Base-by-base conservation (phyloP, 2,329 filamentous ascomycete species). In the Botrytis fabae region DNA sequence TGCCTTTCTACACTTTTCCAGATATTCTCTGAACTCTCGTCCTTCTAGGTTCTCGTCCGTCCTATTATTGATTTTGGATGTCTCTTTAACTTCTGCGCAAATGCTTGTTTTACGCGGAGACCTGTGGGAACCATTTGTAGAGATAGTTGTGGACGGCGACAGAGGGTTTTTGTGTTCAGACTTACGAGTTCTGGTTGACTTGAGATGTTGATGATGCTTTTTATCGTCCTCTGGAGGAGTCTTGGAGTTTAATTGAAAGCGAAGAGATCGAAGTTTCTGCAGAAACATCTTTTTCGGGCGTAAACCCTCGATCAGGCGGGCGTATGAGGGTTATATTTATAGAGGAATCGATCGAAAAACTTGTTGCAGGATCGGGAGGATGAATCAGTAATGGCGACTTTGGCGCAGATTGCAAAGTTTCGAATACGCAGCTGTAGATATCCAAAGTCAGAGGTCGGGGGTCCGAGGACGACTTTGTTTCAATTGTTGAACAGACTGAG, bases 221-320 rank as follows among this genome's bases (percentile, higher is more conserved):
- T 42, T 40, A 22, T 48, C 60, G n/a, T 40, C n/a, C 44, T 44
- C 38, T 28, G 35, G 10, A 51, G 28, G 28, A 18, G 35, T 54
- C 61, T 70, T 73, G 35, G 44, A 16, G 35, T 69, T 62, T 35
- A 10, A 46, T 20, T n/a, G 28, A 38, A 40, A 46, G 54, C 57
- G 63, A 69, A 73, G n/a, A 22, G 65, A 70, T 51, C 57, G 65
- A 35, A 73, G 66, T 28, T 73, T 73, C 35, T 62, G 44, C 20
- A 73, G 35, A 28, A 73, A 54, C 57, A 60, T 70, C 42, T n/a
- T 71, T 14, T 5, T n/a, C 6, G 20, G 32, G 16, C 10, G 32
- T 42, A 32, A 32, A 18, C 9, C 44, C 38, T 32, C 14, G 4
- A 63, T 35, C 35, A 9, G n/a, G 6, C 16, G 35, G 18, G 51